Evolutionary conservation across 2,329 filamentous ascomycete genomes (phyloP), one percentile per base, ranked within the genome.

Genomic region (Camptophora hylomeconis): DNA sequence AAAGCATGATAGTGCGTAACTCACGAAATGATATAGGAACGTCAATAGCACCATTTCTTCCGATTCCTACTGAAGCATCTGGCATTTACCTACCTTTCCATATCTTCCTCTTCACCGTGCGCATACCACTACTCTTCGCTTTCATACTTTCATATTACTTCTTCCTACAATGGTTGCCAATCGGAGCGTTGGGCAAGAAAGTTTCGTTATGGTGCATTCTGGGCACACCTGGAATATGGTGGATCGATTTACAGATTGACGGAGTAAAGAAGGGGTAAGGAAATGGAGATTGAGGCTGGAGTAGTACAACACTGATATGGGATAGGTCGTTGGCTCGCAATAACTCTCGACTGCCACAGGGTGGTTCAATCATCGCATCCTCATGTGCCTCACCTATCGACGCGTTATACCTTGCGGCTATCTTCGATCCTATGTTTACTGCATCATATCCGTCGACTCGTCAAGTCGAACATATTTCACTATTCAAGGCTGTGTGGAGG

Each of bases 201-300:
- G 72, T 80, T 8, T 72, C 83, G 26, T 60, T 95, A 30, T 95
- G 89, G 87, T 69, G 74, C 36, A 70, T 95, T 41, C 70, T 98
- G 44, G 79, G 75, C 20, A 79, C 92, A 35, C 83, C 86, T 0
- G 87, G 89, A 16, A 81, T 98, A 33, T 95, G 86, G 84, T 95
- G 87, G 87, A 77, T 94, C 32, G 89, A 98, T 56, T 63, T 98
- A n/a, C 87, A 94, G 54, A 82, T 98, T 41, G 89, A 98, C 52
- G 87, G 87, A 34, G 89, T 98, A 30, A 86, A 82, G 57, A 81
- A 84, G 58, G 89, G 89, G 59, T 86, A 53, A 32, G 63, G 49
- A 20, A 24, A 15, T 5, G 15, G 14, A 22, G 22, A 32, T 10
- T 16, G 19, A n/a, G 7, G 11, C 18, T 24, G n/a, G 8, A 25